Conservation (phyloP, 2,329 filamentous ascomycete species). For the Lecanicillium sp. region DNA sequence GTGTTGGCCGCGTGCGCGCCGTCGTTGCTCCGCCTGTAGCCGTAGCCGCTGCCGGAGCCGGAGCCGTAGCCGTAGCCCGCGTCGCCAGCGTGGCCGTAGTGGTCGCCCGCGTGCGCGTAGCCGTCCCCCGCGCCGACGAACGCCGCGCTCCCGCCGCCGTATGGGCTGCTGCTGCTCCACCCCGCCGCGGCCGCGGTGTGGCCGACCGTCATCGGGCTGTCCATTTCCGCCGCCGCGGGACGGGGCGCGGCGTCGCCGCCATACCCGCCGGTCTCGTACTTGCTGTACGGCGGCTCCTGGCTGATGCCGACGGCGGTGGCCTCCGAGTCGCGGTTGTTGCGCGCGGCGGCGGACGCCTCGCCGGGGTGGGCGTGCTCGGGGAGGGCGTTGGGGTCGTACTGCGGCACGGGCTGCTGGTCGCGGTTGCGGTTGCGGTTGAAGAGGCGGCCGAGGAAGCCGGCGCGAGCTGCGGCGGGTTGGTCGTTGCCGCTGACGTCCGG, state of each 20-base stretch:
- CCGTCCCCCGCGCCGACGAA: no score
- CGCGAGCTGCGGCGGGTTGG: conserved; percentile 29
- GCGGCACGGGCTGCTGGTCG: conserved; percentile 10
- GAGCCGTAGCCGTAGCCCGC: conserved; percentile 1
- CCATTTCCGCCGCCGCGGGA: background rate
- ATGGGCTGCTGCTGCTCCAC: background rate
- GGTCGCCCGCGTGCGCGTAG: background rate
- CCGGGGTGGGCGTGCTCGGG: conserved; percentile 36
- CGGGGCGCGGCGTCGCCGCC: background rate
- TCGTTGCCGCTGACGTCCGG: conserved; percentile 36
- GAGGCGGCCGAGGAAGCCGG: conserved; percentile 30
- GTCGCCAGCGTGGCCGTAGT: conserved; percentile 6
- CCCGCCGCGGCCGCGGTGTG: background rate
- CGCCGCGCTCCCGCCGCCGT: no score
- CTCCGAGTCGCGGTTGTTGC: conserved; percentile 34
- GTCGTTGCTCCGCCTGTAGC: background rate
- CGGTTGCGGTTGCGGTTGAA: conserved; percentile 23
- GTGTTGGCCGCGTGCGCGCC: background rate
- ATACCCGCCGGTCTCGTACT: conserved; percentile 19
- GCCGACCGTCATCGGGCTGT: background rate
- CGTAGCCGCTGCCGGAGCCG: background rate
- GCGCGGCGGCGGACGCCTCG: conserved; percentile 33
- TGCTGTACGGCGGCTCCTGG: conserved; percentile 21
- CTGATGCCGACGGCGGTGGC: conserved; percentile 28
- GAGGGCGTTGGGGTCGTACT: conserved; percentile 27